Evolutionary conservation across 2,329 filamentous ascomycete species (phyloP), one percentile per base, ranked within the genome.

Genomic region (Aspergillus luchuensis): DNA sequence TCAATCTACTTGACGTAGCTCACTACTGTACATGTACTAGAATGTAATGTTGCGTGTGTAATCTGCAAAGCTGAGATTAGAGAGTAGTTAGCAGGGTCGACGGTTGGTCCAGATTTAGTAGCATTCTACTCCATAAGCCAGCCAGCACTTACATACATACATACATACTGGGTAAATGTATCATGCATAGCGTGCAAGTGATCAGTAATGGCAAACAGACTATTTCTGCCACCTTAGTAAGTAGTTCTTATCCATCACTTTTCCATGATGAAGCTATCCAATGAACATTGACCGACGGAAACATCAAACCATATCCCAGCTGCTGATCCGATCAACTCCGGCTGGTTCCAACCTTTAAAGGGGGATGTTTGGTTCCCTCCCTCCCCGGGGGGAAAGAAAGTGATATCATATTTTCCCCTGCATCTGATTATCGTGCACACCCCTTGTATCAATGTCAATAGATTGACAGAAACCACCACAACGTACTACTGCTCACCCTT

Each of bases 331-430:
- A 55, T 15, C 11, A 38, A 13, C 52, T 25, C 47, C 47, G 47
- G 15, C 15, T 33, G 47, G 25, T 50, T 50, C 33, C 11, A 36
- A 36, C 33, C 33, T 36, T 36, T 5, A 36, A 33, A 50, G 39
- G 41, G 30, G 11, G n/a, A 3, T 19, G n/a, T 30, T 30, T 30
- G 28, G 28, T 30, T 30, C 28, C 28, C 28, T 30, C 28, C 28
- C 28, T 30, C 28, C 28, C 28, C 39, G n/a, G 13, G 38, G 39
- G 25, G 25, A 1, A 25, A 28, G 5, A 36, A 15, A 30, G 38
- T 58, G 57, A 65, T 59, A 63, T 63, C 56, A 65, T 59, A 57
- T 58, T 19, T 55, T 55, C 63, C 63, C 63, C 63, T 63, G 60
- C 63, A 60, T 59, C 11, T 13, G 36, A 63, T 57, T 57, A 48